These are phyloP conservation scores for Rhododendron griersonianum DNA, from an alignment of 148 eudicot species.

Conservation along the genomic window DNA sequence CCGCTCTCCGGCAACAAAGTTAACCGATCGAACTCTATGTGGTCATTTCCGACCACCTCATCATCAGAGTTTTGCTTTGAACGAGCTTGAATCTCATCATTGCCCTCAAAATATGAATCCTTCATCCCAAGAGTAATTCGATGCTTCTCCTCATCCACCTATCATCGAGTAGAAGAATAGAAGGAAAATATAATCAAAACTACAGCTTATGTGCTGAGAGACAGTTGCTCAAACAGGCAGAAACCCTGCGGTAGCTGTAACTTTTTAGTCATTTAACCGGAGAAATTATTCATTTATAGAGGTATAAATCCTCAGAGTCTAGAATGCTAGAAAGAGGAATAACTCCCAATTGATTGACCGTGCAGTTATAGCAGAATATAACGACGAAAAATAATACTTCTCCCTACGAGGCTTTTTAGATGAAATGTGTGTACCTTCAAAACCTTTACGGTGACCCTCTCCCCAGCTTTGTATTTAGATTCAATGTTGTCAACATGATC, in stretches of 20 bases:
- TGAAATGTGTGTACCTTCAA: constrained; percentile 43
- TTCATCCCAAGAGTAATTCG: constrained; percentile 90
- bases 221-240: background rate
- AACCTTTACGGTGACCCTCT: constrained; percentile 64
- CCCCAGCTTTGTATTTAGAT: constrained; percentile 58
- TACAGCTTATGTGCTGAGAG: background rate
- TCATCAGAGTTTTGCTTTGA: constrained; percentile 24
- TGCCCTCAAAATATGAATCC: constrained; percentile 49
- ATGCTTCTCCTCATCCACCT: constrained; percentile 75
- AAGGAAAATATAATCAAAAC: constrained; percentile 12
- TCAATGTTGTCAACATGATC: constrained; percentile 54
- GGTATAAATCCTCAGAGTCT: background rate
- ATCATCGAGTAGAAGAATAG: constrained; percentile 7
- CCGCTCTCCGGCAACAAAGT: constrained; percentile 10
- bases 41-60: constrained; percentile 19
- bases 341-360: background rate
- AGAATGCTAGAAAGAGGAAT: background rate
- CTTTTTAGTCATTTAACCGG: background rate
- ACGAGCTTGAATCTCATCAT: constrained; percentile 19
- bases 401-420: background rate
- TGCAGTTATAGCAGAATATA: background rate
- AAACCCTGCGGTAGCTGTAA: background rate
- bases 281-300: background rate
- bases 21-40: constrained; percentile 11
- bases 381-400: background rate